Evolutionary conservation across 2,329 filamentous ascomycete species (phyloP), one percentile per base, ranked within the genome.

Genomic region (Cladosporium cucumerinum): DNA sequence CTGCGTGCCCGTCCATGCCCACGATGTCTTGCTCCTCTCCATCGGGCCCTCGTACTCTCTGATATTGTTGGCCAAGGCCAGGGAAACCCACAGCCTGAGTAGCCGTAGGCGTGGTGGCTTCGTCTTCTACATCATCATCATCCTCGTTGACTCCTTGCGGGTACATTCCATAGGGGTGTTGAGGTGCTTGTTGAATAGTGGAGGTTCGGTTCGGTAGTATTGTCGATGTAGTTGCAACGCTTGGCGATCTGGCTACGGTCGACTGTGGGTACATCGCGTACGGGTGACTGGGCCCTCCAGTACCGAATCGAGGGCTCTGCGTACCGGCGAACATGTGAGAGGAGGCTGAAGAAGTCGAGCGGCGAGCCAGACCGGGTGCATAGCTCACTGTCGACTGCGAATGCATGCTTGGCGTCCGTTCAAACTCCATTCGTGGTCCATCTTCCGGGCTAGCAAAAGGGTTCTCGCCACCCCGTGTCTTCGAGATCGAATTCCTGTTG

Each of bases 1-100:
- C 94, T 1, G 90, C 89, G 74, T 97, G 93, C 1, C 93, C 93
- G 72, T 96, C 87, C 0, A 90, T 91, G 1, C 93, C 93, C 60
- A 97, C 89, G 62, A 97, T 86, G 74, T 93, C 93, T 55, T 89
- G 92, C 71, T 97, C 93, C 78, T 97, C 92, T 61, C 92, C 92
- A 64, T 93, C 90, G 0, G 91, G 89, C 0, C 90, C 91, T 60
- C 92, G 78, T 60, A 89, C 87, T 67, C 90, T 82, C 72, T 89
- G 90, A 71, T 93, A 96, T 63, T 84, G 80, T 66, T 85, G 85
- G 6, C 82, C 82, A 39, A 87, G 79, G 6, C 89, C 89, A 7
- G 88, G 87, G 69, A 96, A 97, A 4, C 92, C 92, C 67, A 88
- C 66, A 75, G 79, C 60, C 73, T 75, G 67, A 79, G 78, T 46